Evolutionary conservation across 305 asterid genomes (phyloP), one percentile per base, ranked within the genome.

Genomic region (Fraxinus platypoda): DNA sequence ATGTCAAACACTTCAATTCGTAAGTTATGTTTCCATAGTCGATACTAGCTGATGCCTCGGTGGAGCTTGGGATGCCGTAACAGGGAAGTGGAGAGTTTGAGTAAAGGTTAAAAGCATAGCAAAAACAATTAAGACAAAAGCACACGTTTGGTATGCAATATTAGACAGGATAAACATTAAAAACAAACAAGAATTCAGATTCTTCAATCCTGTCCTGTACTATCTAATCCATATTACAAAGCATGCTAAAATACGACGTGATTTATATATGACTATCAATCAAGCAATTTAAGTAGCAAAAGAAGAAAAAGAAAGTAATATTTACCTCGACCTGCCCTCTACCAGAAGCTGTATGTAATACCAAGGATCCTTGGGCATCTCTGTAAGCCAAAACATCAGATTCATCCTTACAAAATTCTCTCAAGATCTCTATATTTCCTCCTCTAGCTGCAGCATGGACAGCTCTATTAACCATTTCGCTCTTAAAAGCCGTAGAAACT

Each of bases 381-480:
- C 94, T 86, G 64, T 83, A 95, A 76, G 37, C 90, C 87, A 92
- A 85, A 78, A 89, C 90, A 89, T 91, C 94, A 17, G 77, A 89
- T 21, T 87, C 87, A 59, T 86, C 91, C n/a, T 83, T 89, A 81
- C 94, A 89, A 81, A 93, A 74, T 80, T 94, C 94, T 33, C 3
- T 87, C 91, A 95, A 74, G 57, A 94, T 70, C 89, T 74, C 94
- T 82, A 91, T 77, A 86, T 85, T 86, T 34, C 98, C 98, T 75
- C 98, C 98, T 85, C 97, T 92, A 2, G 95, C 94, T 31, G 93
- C 92, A 23, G 97, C 94, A 80, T 95, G 98, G 77, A 91, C 91
- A 19, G 97, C 94, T 83, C 98, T 81, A 77, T 88, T 89, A 87
- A 78, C 80, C 88, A 94, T 86, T 72, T 95, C 98, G 85, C 79